Evolutionary conservation across 139 green algal species (phyloP).

Genomic region (Helicosporidium sp.): DNA sequence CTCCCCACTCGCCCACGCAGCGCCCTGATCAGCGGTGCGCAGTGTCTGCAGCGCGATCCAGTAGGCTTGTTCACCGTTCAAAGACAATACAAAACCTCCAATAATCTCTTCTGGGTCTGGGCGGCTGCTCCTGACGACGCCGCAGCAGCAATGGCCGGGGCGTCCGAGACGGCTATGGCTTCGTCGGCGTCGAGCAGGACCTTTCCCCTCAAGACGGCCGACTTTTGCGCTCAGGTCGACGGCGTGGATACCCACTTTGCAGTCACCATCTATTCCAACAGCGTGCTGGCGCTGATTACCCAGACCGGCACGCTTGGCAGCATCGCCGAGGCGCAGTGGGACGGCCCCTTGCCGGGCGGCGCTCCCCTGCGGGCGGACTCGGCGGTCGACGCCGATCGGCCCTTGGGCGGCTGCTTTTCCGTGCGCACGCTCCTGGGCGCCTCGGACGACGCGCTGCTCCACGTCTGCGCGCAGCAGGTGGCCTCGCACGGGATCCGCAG

Average conservation of each 20-base stretch:
- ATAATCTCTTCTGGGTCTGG: too few relatives aligned
- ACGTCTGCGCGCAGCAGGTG: constrained; percentile 15
- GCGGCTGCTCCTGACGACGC: too few relatives aligned
- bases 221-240: neutral
- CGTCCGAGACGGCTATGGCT: neutral
- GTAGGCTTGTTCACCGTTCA: too few relatives aligned
- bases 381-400: too few relatives aligned
- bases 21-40: too few relatives aligned
- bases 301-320: constrained; percentile 23
- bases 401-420: constrained; percentile 8
- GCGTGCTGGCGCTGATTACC: constrained; percentile 17
- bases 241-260: constrained; percentile 5
- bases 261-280: constrained; percentile 13
- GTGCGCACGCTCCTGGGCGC: constrained; percentile 15
- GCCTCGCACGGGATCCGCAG: too few relatives aligned
- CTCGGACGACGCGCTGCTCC: constrained; percentile 8
- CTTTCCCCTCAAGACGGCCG: constrained; percentile 3
- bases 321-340: constrained; percentile 12
- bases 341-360: constrained; percentile 7
- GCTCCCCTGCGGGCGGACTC: too few relatives aligned
- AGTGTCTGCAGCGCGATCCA: too few relatives aligned
- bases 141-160: neutral
- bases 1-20: too few relatives aligned
- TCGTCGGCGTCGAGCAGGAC: neutral
- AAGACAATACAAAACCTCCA: too few relatives aligned